Evolutionary conservation across 768 basidiomycete genomes (phyloP).

Genomic region (Leccinum broughii): DNA sequence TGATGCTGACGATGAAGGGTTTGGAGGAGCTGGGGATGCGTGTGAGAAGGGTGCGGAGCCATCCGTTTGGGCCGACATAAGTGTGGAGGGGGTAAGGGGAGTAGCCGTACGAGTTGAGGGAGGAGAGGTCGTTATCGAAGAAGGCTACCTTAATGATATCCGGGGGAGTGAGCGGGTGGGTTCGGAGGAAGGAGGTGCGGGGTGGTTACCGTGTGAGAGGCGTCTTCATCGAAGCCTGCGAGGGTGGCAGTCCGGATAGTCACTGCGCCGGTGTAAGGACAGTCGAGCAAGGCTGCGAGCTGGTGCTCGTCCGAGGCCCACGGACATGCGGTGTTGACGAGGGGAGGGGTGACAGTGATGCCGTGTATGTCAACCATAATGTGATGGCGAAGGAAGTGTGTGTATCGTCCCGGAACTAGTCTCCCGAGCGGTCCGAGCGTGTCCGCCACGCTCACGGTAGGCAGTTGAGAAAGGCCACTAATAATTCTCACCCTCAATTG

Average conservation of each 20-base stretch:
- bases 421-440: no score
- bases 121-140: slow-evolving; percentile 47
- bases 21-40: slow-evolving; percentile 42
- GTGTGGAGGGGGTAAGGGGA: slow-evolving; percentile 63
- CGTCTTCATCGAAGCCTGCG: slow-evolving; percentile 67
- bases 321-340: slow-evolving; percentile 78
- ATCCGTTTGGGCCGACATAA: slow-evolving; percentile 52
- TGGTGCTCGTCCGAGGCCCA: slow-evolving; percentile 76
- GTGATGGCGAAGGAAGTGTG: no score
- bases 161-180: slow-evolving; percentile 6
- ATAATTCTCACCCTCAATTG: no score
- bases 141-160: slow-evolving; percentile 55
- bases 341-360: slow-evolving; percentile 57
- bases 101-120: slow-evolving; percentile 86
- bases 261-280: slow-evolving; percentile 71
- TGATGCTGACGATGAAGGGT: slow-evolving; percentile 81
- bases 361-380: slow-evolving; percentile 55
- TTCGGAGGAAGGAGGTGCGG: background rate
- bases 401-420: no score
- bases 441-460: no score
- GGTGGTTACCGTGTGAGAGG: slow-evolving; percentile 55
- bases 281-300: slow-evolving; percentile 67
- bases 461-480: no score
- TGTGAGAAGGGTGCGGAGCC: slow-evolving; percentile 51
- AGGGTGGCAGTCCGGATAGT: slow-evolving; percentile 78